These are phyloP conservation scores for Sesbania bispinosa DNA, from an alignment of 306 rosid species.

Conservation along the genomic window DNA sequence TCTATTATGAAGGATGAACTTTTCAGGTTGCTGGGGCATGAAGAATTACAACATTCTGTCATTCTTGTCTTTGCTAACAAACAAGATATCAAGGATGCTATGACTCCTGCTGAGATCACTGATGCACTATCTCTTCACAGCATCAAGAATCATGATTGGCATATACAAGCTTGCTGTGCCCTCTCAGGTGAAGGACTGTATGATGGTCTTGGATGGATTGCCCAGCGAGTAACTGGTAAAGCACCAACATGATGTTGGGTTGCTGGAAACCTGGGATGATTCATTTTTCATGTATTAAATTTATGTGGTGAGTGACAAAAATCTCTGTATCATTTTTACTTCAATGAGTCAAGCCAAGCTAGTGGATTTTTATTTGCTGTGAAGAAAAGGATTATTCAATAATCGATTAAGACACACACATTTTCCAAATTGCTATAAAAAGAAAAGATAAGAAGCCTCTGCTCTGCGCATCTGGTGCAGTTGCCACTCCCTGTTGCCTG, in stretches of 20 bases:
- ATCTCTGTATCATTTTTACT: conserved; percentile 44
- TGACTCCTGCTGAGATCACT: conserved; percentile 97
- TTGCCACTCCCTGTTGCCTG: background rate
- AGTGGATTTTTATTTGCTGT: background rate
- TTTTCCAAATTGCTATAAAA: background rate
- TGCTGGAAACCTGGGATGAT: background rate
- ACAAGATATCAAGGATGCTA: conserved; percentile 98
- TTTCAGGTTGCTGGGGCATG: conserved; percentile 87
- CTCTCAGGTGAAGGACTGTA: conserved; percentile 91
- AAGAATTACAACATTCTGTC: conserved; percentile 80
- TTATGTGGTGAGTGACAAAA: conserved; percentile 32
- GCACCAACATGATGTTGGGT: conserved; percentile 42
- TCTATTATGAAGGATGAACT: conserved; percentile 90
- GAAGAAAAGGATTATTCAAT: conserved; percentile 15
- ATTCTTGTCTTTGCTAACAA: conserved; percentile 87
- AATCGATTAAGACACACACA: background rate
- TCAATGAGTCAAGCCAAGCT: conserved; percentile 25
- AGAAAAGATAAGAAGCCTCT: conserved; percentile 10
- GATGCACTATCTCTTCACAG: conserved; percentile 93
- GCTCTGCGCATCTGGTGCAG: background rate
- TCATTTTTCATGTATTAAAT: conserved; percentile 35
- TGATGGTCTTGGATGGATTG: conserved; percentile 97
- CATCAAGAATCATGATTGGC: conserved; percentile 99
- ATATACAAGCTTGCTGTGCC: conserved; percentile 96
- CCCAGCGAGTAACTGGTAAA: conserved; percentile 76